These are phyloP conservation scores for Scutellaria baicalensis DNA, from an alignment of 257 asterid species.

Conservation along the genomic window DNA sequence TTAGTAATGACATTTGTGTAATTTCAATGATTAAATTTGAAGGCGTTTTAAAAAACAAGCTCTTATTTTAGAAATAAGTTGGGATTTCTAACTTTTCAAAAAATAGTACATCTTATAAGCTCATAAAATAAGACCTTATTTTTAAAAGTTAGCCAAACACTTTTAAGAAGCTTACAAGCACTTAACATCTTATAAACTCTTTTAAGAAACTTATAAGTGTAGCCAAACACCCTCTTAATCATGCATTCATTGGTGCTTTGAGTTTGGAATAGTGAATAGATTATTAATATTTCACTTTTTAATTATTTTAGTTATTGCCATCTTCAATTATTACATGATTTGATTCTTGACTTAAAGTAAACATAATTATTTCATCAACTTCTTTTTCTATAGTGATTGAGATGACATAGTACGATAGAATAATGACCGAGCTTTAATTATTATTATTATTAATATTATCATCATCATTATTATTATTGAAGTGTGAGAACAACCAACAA, in stretches of 20 bases:
- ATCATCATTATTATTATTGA: neutral
- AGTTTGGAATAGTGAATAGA: neutral
- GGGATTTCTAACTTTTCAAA: no score
- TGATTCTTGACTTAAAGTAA: slow-evolving; percentile 9
- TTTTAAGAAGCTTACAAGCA: no score
- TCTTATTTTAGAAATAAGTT: no score
- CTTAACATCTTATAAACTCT: no score
- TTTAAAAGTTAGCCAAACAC: no score
- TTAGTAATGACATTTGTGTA: no score
- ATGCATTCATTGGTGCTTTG: slow-evolving; percentile 12
- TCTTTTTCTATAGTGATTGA: neutral
- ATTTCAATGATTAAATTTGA: no score
- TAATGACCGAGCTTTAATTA: neutral
- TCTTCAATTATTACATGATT: slow-evolving; percentile 19
- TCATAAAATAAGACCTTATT: no score
- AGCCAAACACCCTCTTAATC: no score
- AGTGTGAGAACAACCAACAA: neutral
- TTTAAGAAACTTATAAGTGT: no score
- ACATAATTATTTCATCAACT: slow-evolving; percentile 9
- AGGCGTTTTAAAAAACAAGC: no score
- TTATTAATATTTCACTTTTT: neutral
- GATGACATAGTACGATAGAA: neutral
- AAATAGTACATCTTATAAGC: no score
- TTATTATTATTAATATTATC: neutral
- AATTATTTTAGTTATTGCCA: neutral